These are phyloP conservation scores for Porcisia hertigi DNA, from an alignment of 208 protist genomes.

Conservation along the genomic window DNA sequence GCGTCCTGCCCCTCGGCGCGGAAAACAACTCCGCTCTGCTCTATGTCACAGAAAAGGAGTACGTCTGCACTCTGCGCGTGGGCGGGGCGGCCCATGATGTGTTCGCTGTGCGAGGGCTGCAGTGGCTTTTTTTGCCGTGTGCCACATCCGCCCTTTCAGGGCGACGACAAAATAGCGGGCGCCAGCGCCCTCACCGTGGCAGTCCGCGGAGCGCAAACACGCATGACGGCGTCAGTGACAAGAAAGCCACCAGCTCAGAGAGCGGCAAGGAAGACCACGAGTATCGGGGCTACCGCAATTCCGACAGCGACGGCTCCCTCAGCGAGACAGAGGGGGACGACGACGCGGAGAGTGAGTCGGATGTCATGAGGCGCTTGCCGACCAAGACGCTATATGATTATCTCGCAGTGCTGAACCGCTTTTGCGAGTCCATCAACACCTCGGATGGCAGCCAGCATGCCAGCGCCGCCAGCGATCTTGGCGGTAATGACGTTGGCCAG, in stretches of 20 bases:
- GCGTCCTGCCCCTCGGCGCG: conserved; percentile 57
- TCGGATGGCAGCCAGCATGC: conserved; percentile 9
- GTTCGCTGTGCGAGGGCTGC: conserved; percentile 48
- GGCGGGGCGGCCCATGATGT: conserved; percentile 37
- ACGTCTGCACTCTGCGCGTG: conserved; percentile 31
- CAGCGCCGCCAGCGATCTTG: background rate
- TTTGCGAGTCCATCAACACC: conserved; percentile 47
- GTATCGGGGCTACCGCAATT: background rate
- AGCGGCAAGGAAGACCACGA: background rate
- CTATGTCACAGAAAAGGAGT: conserved; percentile 53
- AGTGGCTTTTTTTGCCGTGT: conserved; percentile 58
- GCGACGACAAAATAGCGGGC: background rate
- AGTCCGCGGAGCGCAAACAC: background rate
- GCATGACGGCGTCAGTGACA: too few species aligned
- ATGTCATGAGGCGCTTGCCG: conserved; percentile 23
- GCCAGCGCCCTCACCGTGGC: background rate
- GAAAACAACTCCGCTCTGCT: conserved; percentile 53
- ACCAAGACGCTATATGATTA: conserved; percentile 51
- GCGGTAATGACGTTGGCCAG: background rate
- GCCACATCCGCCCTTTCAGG: conserved; percentile 9
- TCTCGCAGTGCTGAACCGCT: conserved; percentile 48
- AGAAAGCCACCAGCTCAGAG: background rate
- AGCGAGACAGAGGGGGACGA: conserved; percentile 15
- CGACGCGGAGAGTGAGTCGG: conserved; percentile 9
- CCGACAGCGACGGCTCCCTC: background rate